phyloP scores from a whole-genome alignment of 306 rosid genomes.

The Coriaria nepalensis region DNA sequence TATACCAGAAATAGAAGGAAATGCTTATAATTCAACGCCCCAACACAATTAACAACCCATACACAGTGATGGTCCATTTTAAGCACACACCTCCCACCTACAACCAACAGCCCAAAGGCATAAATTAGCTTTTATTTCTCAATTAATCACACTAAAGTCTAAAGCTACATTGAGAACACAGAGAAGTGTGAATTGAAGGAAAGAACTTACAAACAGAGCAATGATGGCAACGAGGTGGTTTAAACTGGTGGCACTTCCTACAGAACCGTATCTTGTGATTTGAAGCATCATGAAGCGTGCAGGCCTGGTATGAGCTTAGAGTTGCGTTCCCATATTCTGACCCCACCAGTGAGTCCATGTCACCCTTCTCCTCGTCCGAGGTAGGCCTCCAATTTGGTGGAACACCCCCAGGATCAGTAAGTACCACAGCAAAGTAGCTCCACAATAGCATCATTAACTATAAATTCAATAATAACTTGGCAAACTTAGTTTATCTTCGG shows the following conservation, averaged over 20 bases:
- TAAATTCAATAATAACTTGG: constrained; percentile 23
- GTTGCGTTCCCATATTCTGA: constrained; percentile 16
- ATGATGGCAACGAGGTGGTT: constrained; percentile 76
- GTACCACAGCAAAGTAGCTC: constrained; percentile 59
- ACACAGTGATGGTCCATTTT: constrained; percentile 87
- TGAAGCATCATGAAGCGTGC: constrained; percentile 14
- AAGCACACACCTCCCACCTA: constrained; percentile 68
- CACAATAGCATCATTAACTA: constrained; percentile 73
- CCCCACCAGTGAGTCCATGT: constrained; percentile 29
- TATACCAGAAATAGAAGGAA: constrained; percentile 75
- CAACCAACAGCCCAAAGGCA: constrained; percentile 7
- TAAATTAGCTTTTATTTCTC: constrained; percentile 9
- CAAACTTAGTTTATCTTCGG: constrained; percentile 6
- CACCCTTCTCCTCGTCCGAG: constrained; percentile 42
- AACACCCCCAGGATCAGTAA: constrained; percentile 58
- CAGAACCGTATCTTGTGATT: constrained; percentile 40
- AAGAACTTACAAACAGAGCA: constrained; percentile 67
- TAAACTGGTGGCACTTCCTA: constrained; percentile 61
- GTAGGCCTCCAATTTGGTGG: constrained; percentile 57
- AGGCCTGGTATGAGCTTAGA: constrained; percentile 15
- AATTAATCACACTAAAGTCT: constrained; percentile 1
- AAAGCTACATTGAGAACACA: not conserved
- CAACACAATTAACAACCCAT: constrained; percentile 77
- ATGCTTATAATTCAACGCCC: constrained; percentile 65
- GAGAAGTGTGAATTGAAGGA: not conserved